Percentiles rank a stretch among this genome's conserved stretches.
Evolutionary conservation across 1,284 basidiomycete species (phyloP).

Genomic region (Taiwanofungus camphoratus): DNA sequence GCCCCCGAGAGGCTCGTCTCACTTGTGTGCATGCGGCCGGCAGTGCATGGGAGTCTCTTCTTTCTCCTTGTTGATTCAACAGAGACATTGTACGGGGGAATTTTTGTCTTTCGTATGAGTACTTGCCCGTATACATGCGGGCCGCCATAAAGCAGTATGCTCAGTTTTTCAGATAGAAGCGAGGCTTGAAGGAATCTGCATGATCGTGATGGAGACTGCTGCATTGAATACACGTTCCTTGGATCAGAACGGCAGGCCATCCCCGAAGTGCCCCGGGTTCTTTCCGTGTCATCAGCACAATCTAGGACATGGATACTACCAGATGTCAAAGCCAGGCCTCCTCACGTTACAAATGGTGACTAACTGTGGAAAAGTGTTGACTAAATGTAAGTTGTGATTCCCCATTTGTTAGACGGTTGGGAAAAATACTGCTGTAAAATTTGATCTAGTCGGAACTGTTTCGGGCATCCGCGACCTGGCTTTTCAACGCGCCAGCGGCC

Average conservation of each 20-base stretch:
- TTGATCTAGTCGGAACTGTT: no score
- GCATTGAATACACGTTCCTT: constrained; percentile 10
- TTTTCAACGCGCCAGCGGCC: no score
- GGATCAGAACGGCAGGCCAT: neutral
- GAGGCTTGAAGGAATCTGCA: constrained; percentile 1
- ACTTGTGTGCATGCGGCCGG: neutral
- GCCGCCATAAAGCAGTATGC: neutral
- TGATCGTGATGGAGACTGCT: neutral
- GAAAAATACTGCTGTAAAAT: no score
- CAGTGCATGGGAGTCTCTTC: neutral
- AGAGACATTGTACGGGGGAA: neutral
- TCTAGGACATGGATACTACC: neutral
- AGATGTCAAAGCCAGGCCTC: neutral
- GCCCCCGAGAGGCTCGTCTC: neutral
- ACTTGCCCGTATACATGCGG: neutral
- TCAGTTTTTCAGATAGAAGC: constrained; percentile 11
- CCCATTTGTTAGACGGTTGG: neutral
- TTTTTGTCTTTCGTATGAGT: neutral
- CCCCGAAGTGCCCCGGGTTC: constrained; percentile 1
- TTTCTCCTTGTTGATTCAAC: neutral
- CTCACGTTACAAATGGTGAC: neutral
- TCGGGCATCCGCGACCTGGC: no score
- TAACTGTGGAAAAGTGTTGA: neutral
- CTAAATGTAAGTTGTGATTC: neutral
- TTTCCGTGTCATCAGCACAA: neutral